Percentiles rank a stretch among this genome's conserved stretches.
phyloP scores from a whole-genome alignment of 2,329 filamentous ascomycete genomes.

The Lachnellula subtilissima region DNA sequence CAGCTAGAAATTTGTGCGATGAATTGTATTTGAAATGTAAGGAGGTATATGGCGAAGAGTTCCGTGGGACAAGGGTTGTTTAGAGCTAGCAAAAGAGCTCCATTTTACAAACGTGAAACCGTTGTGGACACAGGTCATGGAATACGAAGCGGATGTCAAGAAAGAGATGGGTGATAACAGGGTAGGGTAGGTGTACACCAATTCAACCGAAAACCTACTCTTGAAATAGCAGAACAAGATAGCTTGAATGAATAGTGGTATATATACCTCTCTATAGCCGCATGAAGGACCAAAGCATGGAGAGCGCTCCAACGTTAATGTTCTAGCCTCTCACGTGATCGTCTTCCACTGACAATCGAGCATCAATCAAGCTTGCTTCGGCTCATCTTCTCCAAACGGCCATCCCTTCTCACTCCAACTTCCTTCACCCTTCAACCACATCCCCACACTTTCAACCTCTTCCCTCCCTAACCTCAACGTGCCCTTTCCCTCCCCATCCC shows the following conservation, averaged over 20 bases:
- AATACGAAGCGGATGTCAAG: not conserved
- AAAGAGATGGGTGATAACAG: not conserved
- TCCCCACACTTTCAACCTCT: constrained; percentile 22
- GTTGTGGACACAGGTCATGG: not conserved
- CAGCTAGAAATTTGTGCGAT: not conserved
- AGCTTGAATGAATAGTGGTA: no score
- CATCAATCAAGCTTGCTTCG: constrained; percentile 1
- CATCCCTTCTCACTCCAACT: constrained; percentile 19
- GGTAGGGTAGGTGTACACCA: not conserved
- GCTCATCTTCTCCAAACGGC: constrained; percentile 23
- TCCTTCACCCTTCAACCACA: constrained; percentile 14
- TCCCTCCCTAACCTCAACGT: constrained; percentile 22
- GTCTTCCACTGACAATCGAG: no score
- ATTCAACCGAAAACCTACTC: not conserved
- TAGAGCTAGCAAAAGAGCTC: not conserved
- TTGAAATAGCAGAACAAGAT: no score
- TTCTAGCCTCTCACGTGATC: no score
- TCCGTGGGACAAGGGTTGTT: not conserved
- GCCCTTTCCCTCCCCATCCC: constrained; percentile 8
- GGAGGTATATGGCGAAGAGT: not conserved
- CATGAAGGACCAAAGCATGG: no score
- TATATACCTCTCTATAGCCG: no score
- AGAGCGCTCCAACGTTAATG: no score
- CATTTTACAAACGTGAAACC: not conserved
- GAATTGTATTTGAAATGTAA: not conserved